These are phyloP conservation scores for Cardiosporidium cionae DNA, from an alignment of 169 alveolate species.

Conservation along the genomic window DNA sequence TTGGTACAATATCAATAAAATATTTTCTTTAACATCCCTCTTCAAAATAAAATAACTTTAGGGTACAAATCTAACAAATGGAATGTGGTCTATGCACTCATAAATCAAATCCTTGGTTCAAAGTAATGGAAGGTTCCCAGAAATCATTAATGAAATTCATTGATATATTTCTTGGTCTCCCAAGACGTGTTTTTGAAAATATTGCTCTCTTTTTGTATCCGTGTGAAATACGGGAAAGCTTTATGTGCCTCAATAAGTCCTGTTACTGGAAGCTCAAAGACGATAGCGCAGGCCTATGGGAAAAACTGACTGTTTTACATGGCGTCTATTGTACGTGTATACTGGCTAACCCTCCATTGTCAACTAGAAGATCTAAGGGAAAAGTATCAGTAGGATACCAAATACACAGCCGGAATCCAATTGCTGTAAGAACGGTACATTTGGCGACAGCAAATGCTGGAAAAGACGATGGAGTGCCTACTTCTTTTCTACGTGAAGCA, in stretches of 20 bases:
- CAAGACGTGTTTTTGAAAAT: not conserved
- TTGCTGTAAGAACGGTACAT: constrained; percentile 52
- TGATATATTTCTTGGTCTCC: not conserved
- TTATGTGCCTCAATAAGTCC: not conserved
- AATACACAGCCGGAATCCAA: constrained; percentile 1
- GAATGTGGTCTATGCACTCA: no score
- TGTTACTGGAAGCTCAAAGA: not conserved
- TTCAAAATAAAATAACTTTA: no score
- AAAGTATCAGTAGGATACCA: not conserved
- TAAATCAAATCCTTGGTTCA: no score
- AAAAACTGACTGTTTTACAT: not conserved
- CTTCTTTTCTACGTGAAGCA: constrained; percentile 57
- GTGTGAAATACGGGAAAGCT: not conserved
- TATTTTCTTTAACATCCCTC: no score
- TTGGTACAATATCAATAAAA: no score
- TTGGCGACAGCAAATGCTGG: constrained; percentile 65
- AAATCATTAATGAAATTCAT: no score
- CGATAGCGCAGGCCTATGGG: not conserved
- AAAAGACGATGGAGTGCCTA: constrained; percentile 65
- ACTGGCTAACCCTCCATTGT: not conserved
- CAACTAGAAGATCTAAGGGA: not conserved
- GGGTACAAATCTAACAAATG: no score
- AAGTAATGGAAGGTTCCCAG: no score
- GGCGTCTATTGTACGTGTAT: not conserved
- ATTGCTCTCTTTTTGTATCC: not conserved